Evolutionary conservation across 257 asterid species (phyloP), one percentile per base, ranked within the genome.

Genomic region (Jacaranda mimosifolia): DNA sequence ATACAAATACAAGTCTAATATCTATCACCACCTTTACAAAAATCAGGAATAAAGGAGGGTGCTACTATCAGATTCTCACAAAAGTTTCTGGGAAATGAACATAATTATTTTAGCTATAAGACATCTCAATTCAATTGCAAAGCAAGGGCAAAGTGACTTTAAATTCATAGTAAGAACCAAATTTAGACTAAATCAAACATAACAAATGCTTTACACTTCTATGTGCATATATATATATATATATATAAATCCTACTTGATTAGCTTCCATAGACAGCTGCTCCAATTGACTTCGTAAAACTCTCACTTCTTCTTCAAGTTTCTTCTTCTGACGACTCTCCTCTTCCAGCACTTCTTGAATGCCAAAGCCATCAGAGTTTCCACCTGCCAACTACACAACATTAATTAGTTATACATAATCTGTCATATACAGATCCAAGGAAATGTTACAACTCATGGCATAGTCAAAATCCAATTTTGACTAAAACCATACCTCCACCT

Each of bases 291-390:
- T 90, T 70, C 85, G 91, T 81, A 96, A 84, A 82, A 86, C 79
- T 67, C 86, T 87, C 81, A 96, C 94, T 87, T 94, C 98, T 79
- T 93, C 98, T 88, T 96, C 99, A 77, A 96, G 92, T 78, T 89
- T 91, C 87, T 85, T 89, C 87, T 91, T 96, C 83, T 91, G 90
- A 78, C 77, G 84, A 68, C 79, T 85, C 87, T 96, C 99, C 83
- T 91, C 98, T 84, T 91, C 99, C 82, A 89, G 82, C 68, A 87
- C 75, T 84, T 85, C 87, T 76, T 88, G 95, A 81, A 96, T 89
- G 79, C 85, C 83, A 69, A 87, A 78, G 76, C 83, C 63, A 75
- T 89, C 88, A 46, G 86, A 69, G 79, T 69, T 85, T 77, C 91
- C 97, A 84, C 90, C 98, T 80, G 90, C 77, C 90, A 85, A 85